Percentiles rank a stretch among this genome's conserved stretches.
phyloP scores from a whole-genome alignment of 1,139 yeast genomes.

The Geotrichum aggregatum region DNA sequence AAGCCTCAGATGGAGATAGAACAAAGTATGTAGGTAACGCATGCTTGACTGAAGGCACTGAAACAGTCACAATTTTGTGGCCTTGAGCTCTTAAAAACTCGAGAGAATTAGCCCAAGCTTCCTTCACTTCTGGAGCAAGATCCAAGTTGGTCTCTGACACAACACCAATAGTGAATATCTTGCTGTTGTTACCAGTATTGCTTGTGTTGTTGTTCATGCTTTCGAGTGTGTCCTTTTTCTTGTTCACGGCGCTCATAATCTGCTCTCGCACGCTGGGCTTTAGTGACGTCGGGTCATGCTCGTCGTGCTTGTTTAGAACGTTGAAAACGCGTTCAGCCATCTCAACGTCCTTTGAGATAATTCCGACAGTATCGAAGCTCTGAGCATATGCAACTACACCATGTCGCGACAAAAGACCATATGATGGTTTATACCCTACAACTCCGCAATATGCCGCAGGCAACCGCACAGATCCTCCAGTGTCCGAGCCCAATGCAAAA shows the following conservation, averaged over 20 bases:
- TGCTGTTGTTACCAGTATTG: conserved; percentile 13
- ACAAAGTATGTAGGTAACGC: conserved; percentile 85
- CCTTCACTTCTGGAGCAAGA: conserved; percentile 46
- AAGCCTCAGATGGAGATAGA: conserved; percentile 87
- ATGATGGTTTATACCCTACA: conserved; percentile 85
- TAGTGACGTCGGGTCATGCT: conserved; percentile 76
- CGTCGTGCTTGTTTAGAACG: conserved; percentile 58
- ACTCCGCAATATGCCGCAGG: conserved; percentile 88
- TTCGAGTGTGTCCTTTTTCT: conserved; percentile 1
- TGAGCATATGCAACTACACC: conserved; percentile 94
- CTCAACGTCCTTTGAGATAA: conserved; percentile 52
- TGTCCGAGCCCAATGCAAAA: conserved; percentile 82
- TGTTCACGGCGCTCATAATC: conserved; percentile 23
- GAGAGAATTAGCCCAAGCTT: conserved; percentile 48
- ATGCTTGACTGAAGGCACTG: conserved; percentile 62
- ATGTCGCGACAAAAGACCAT: conserved; percentile 86
- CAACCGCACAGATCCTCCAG: conserved; percentile 91
- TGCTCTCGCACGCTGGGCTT: conserved; percentile 33
- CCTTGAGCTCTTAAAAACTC: conserved; percentile 46
- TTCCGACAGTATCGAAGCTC: conserved; percentile 90
- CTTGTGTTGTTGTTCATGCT: no score
- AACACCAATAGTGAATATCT: conserved; percentile 56
- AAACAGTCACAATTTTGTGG: conserved; percentile 56
- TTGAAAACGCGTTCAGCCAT: conserved; percentile 49
- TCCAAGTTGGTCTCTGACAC: conserved; percentile 65